Base-by-base conservation (phyloP, 2,329 filamentous ascomycete species). In the Orbilia quercus region DNA sequence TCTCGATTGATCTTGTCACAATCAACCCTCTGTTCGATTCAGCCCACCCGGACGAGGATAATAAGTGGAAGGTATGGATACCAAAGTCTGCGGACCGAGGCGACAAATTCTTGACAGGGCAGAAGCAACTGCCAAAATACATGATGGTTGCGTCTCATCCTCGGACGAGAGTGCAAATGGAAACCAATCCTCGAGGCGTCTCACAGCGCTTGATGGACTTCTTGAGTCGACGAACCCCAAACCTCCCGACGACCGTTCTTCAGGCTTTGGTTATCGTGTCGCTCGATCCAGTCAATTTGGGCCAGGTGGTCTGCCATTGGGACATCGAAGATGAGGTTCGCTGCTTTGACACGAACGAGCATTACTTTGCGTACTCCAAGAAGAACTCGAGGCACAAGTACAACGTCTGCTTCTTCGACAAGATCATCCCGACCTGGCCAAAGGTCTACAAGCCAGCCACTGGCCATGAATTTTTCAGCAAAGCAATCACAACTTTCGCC, bases 131-230 rank as follows among this genome's bases (percentile, higher is more conserved):
- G 1, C 62, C 70, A 7, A 60, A 59, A n/a, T 66, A 59, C 51
- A 74, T 74, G 54, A 64, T 74, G 70, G 55, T 74, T 51, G 55
- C 70, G 2, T 65, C 58, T 22, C 67, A 72, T 48, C 67, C 67
- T 14, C 53, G 67, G 25, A 72, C 67, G 1, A 54, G 34, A 1
- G 45, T 65, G 14, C 44, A 72, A 23, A 22, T 72, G 4, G 59
- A 72, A 28, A 20, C 53, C 14, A 72, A 72, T 55, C 67, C 67
- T 16, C 67, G 67, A 23, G 67, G 67, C 1, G 67, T 72, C 2
- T 47, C 67, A 7, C 67, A 72, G 38, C 34, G 60, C 0, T 45
- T 72, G 7, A 38, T 45, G 31, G 67, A 72, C 34, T 72, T 72
- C 16, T n/a, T 72, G 23, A 65, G 48, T 22, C 47, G 59, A 25